Evolutionary conservation across 1,284 basidiomycete genomes (phyloP).

Genomic region (Cerioporus squamosus): DNA sequence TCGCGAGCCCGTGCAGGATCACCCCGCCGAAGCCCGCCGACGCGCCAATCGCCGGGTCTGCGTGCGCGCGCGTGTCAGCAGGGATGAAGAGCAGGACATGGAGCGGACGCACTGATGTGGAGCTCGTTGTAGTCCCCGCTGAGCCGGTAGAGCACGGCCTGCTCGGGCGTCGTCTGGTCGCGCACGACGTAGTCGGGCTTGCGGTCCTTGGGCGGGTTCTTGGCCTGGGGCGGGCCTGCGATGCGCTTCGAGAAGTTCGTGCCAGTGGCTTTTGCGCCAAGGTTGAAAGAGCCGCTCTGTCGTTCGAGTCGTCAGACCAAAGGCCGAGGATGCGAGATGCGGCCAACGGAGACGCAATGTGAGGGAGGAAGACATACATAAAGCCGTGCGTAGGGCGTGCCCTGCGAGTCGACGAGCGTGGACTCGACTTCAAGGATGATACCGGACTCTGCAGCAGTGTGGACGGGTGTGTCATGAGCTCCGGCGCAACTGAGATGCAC

Average conservation of each 20-base stretch:
- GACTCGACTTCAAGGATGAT: conserved; percentile 73
- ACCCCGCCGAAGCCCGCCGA: conserved; percentile 77
- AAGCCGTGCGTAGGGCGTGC: conserved; percentile 71
- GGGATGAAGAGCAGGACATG: neutral
- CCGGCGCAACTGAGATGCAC: neutral
- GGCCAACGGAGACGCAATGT: too few relatives aligned
- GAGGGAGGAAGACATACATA: conserved; percentile 49
- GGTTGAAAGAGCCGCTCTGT: conserved; percentile 73
- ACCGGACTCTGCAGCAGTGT: conserved; percentile 78
- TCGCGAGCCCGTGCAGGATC: conserved; percentile 82
- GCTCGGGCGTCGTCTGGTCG: conserved; percentile 74
- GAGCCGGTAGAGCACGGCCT: conserved; percentile 79
- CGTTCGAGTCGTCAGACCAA: neutral
- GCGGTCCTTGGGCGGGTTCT: conserved; percentile 68
- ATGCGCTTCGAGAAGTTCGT: conserved; percentile 71
- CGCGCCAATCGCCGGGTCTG: conserved; percentile 75
- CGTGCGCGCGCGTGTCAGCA: neutral
- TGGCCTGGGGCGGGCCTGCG: conserved; percentile 67
- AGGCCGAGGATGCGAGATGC: neutral
- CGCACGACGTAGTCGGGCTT: conserved; percentile 70
- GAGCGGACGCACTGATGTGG: conserved; percentile 65
- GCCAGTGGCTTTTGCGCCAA: conserved; percentile 76
- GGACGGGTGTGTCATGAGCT: neutral
- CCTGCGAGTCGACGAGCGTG: conserved; percentile 63
- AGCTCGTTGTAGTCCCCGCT: conserved; percentile 87